Percentiles rank a stretch among this genome's conserved stretches.
These are phyloP conservation scores for Rhinocladiella mackenziei DNA, from an alignment of 2,329 filamentous ascomycete genomes.

Conservation along the genomic window DNA sequence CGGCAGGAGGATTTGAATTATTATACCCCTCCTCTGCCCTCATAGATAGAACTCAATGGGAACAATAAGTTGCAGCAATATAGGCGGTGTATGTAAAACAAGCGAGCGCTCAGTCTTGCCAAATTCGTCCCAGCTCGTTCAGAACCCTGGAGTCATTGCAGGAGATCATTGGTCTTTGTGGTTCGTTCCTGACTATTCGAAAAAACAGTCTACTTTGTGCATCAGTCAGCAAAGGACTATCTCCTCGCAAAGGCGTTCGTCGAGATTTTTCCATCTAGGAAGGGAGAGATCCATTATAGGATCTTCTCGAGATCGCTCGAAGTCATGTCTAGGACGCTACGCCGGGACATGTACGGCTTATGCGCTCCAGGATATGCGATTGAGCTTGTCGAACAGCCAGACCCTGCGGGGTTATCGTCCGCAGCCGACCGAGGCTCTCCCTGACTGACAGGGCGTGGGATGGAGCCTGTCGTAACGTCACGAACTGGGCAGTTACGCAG, in stretches of 20 bases:
- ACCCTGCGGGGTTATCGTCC: neutral
- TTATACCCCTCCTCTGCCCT: too few relatives aligned
- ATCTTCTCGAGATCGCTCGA: slow-evolving; percentile 5
- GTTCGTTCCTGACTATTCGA: neutral
- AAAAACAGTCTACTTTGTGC: slow-evolving; percentile 1
- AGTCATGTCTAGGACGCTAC: slow-evolving; percentile 2
- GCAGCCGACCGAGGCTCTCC: too few relatives aligned
- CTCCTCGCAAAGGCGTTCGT: neutral
- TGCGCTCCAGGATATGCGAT: slow-evolving; percentile 1
- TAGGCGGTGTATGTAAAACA: too few relatives aligned
- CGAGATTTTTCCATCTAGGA: neutral
- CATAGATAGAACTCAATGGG: too few relatives aligned
- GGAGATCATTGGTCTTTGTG: slow-evolving; percentile 1
- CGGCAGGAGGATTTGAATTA: too few relatives aligned
- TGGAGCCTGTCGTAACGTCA: neutral
- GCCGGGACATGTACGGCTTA: slow-evolving; percentile 4
- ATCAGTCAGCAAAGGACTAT: neutral
- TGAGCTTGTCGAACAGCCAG: slow-evolving; percentile 1
- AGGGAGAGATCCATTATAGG: neutral
- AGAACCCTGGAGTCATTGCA: neutral
- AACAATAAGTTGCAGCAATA: too few relatives aligned
- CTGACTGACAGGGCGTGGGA: neutral
- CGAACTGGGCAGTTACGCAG: neutral
- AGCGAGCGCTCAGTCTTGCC: too few relatives aligned
- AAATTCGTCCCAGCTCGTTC: too few relatives aligned